Percentiles rank a stretch among this genome's conserved stretches.
These are phyloP conservation scores for Odontarrhena argentea DNA, from an alignment of 345 rosid genomes.

Conservation along the genomic window DNA sequence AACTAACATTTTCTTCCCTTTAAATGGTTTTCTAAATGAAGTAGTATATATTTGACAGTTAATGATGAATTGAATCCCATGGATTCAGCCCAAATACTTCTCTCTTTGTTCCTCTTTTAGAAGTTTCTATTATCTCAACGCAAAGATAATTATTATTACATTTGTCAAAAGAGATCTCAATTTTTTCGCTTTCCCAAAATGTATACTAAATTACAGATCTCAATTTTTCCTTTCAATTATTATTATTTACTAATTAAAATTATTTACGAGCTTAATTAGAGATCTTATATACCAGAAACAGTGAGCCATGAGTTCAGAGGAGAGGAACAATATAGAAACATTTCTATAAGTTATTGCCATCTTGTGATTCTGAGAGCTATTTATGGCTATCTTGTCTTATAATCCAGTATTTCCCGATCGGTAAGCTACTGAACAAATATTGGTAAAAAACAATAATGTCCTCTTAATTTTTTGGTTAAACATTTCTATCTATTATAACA, in stretches of 20 bases:
- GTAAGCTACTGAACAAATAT: neutral
- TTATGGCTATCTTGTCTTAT: neutral
- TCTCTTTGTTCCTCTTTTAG: neutral
- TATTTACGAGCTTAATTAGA: neutral
- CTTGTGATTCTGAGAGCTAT: slow-evolving; percentile 12
- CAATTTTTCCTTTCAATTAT: neutral
- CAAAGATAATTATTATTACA: neutral
- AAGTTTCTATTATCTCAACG: slow-evolving; percentile 12
- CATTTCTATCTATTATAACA: neutral
- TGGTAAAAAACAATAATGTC: neutral
- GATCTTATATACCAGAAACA: slow-evolving; percentile 2
- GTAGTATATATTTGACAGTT: slow-evolving; percentile 22
- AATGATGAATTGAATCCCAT: slow-evolving; percentile 12
- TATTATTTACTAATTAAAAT: neutral
- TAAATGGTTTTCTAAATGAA: slow-evolving; percentile 6
- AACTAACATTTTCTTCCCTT: neutral
- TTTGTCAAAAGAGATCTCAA: slow-evolving; percentile 16
- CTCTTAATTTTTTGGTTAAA: neutral
- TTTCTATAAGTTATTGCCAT: neutral
- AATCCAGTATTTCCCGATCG: neutral
- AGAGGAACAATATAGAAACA: neutral
- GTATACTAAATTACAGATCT: neutral
- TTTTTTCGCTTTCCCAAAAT: neutral
- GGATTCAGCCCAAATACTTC: neutral
- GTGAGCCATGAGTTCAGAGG: neutral